A percentile compares a stretch with the other conserved stretches of the same genome.
Conservation (phyloP, 202 grass and related monocot species). For the Brachypodium distachyon region DNA sequence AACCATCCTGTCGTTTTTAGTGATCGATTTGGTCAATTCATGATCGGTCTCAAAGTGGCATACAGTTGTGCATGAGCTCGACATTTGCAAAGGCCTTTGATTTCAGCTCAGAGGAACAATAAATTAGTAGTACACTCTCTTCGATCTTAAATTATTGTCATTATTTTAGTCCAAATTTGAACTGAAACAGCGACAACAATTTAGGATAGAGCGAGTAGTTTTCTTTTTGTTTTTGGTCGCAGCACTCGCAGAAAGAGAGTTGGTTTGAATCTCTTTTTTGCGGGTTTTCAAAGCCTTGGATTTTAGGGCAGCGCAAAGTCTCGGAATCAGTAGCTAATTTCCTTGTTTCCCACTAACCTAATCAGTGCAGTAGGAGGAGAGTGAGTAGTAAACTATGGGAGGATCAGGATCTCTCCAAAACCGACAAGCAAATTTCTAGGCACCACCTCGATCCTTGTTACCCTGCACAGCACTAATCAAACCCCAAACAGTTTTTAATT, state of each 20-base stretch:
- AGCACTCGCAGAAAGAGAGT: background rate
- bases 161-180: no score
- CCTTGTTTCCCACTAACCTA: background rate
- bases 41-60: conserved; percentile 1
- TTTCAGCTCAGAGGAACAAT: background rate
- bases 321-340: background rate
- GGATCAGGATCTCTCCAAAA: background rate
- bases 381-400: background rate
- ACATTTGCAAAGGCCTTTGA: conserved; percentile 4
- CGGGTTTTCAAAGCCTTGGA: background rate
- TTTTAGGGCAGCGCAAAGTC: background rate
- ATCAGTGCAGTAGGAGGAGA: background rate
- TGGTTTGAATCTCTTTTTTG: background rate
- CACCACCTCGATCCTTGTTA: background rate
- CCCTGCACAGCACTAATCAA: background rate
- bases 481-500: background rate
- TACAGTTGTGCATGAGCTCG: conserved; percentile 13
- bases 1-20: background rate
- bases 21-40: background rate
- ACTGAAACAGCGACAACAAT: no score
- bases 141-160: no score
- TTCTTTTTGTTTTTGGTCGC: background rate
- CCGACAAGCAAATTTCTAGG: background rate
- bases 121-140: no score
- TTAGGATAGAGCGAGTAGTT: no score